Percentiles rank a stretch among this genome's conserved stretches.
These are phyloP conservation scores for Galerina sulciceps DNA, from an alignment of 768 basidiomycete genomes.

Conservation along the genomic window DNA sequence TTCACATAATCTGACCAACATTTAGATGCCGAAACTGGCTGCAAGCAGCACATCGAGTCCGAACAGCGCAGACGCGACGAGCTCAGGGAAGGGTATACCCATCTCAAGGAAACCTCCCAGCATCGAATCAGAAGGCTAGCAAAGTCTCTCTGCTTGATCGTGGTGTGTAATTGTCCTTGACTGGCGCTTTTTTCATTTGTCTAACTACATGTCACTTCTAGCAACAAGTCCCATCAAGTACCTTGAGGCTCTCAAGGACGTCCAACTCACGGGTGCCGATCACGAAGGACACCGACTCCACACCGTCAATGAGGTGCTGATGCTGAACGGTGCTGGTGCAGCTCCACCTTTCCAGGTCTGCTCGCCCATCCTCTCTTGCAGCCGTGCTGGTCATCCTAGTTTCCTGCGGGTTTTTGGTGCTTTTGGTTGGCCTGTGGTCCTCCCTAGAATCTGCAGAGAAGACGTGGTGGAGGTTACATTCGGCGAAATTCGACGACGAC, in stretches of 20 bases:
- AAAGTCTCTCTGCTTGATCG: conserved; percentile 91
- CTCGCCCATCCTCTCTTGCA: conserved; percentile 41
- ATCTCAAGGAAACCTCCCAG: conserved; percentile 90
- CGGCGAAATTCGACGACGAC: conserved; percentile 41
- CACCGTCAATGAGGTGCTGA: conserved; percentile 87
- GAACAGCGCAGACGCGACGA: conserved; percentile 93
- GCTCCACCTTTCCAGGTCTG: conserved; percentile 40
- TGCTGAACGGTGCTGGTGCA: conserved; percentile 69
- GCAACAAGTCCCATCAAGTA: conserved; percentile 88
- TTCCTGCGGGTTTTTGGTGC: conserved; percentile 23
- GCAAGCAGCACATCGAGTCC: conserved; percentile 91
- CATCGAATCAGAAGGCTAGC: conserved; percentile 91
- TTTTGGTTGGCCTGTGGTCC: conserved; percentile 46
- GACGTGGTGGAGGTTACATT: conserved; percentile 25
- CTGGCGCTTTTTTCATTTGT: too few species aligned
- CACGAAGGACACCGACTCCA: conserved; percentile 81
- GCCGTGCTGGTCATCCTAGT: conserved; percentile 57
- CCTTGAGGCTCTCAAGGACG: conserved; percentile 78
- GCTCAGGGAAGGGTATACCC: conserved; percentile 88
- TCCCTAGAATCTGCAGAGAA: conserved; percentile 21
- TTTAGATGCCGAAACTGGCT: conserved; percentile 80
- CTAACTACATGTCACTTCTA: too few species aligned
- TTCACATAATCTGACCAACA: background rate
- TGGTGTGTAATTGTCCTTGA: conserved; percentile 44
- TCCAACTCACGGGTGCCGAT: conserved; percentile 77